Evolutionary conservation across 176 grass and related monocot species (phyloP), one percentile per base, ranked within the genome.

Genomic region (Coix lacrymajobi): DNA sequence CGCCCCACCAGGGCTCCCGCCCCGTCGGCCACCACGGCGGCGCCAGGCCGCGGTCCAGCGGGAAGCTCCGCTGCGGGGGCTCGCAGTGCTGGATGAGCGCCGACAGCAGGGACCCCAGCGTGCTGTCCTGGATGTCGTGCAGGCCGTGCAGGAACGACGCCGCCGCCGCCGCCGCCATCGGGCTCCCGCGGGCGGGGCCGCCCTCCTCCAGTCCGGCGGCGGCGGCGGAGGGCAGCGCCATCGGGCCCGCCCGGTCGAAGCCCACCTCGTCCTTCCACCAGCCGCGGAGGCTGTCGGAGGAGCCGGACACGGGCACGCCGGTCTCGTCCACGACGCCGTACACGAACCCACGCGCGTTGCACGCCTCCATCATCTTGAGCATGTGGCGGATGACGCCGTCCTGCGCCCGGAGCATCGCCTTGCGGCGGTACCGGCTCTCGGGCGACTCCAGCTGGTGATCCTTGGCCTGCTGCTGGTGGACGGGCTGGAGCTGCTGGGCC

Each of bases 331-430:
- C 79, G n/a, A 90, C 61, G 38, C 84, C 84, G 61, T 90, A 87
- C 67, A 87, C 88, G 74, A 87, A 90, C 29, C 85, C 79, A 3
- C 75, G 78, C 62, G 84, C 80, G 63, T 83, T 83, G 84, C 84
- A 87, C 16, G 73, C 66, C 71, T 90, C 88, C 84, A 90, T 87
- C 79, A 90, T 87, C 79, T 83, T 83, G 11, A 87, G 84, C 88
- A 90, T 90, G 75, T 87, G 83, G 0, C 80, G 83, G 71, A 90
- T 85, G 2, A 90, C 75, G 40, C 67, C 84, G 57, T 90, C 83
- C 71, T 90, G 88, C 40, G 85, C 79, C 7, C 84, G 78, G 73
- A 85, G 84, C 83, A 90, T 78, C 22, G 84, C 79, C 84, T 90
- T 90, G 63, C 72, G 65, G 1, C 73, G 88, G 83, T 76, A 85